These are phyloP conservation scores for Tetramitus jugosus DNA, from an alignment of 208 protist genomes.

Conservation along the genomic window DNA sequence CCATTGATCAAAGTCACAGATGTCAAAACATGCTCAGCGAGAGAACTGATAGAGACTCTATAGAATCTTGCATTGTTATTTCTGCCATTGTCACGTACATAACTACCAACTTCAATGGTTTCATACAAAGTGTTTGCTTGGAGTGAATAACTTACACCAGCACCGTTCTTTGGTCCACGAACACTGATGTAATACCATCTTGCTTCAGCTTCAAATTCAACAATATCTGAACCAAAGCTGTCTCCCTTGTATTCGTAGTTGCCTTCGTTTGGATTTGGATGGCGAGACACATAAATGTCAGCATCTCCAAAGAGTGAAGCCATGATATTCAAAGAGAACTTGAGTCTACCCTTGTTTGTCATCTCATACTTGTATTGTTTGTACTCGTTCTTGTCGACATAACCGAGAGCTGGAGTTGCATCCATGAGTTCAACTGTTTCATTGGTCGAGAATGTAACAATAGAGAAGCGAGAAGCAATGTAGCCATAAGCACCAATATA, in stretches of 20 bases:
- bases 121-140: not conserved
- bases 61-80: not conserved
- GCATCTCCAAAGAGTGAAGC: not conserved
- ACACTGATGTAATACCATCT: not conserved
- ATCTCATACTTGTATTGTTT: not conserved
- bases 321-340: not conserved
- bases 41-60: not conserved
- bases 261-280: not conserved
- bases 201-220: not conserved
- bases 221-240: not conserved
- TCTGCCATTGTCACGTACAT: not conserved
- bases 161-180: no score
- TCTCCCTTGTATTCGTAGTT: not conserved
- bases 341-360: not conserved
- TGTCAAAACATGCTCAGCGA: not conserved
- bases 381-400: not conserved
- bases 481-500: constrained; percentile 2
- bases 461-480: not conserved
- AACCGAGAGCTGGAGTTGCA: not conserved
- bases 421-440: not conserved
- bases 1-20: not conserved
- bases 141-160: not conserved
- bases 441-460: not conserved
- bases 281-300: not conserved
- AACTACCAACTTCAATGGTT: not conserved